Base-by-base conservation (phyloP, 2,329 filamentous ascomycete species). In the Aspergillus viridinutans region DNA sequence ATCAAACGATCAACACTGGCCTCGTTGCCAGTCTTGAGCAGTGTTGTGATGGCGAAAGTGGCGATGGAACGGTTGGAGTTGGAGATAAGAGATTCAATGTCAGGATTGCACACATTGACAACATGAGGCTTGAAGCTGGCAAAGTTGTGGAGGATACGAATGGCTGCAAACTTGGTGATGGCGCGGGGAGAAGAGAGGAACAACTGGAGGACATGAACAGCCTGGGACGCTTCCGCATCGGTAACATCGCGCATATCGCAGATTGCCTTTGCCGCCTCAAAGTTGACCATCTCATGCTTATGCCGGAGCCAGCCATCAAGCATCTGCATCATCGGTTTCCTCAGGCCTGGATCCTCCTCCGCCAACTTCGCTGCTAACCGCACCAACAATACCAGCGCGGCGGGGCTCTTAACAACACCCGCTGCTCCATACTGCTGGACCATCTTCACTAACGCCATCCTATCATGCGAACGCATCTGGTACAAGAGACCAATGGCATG, bases 211-310 rank as follows among this genome's bases (percentile, higher is more conserved):
- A 96, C 91, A 71, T 97, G 92, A 50, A 99, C 91, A 28, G 93
- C 92, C 75, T 96, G 92, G 45, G 89, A 85, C 45, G 95, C 90
- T 75, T 99, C 93, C 55, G 86, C 87, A 71, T 99, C 94, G 56
- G 90, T 92, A 49, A 97, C 89, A 74, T 97, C 92, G 63, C 89
- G 86, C 83, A 97, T 89, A 67, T 96, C 90, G 79, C 92, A 96
- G 69, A 99, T 96, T 53, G 93, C 93, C 83, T 97, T 97, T 62
- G 94, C 94, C 54, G 94, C 94, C 78, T 99, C 94, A 66, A 99
- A 97, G 80, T 97, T 97, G 78, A 99, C 92, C 91, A 96, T 96
- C 75, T 97, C 94, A 76, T 92, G 96, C 87, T 99, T 97, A 78
- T 97, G 93, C 74, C 92, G 86, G 75, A 99, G 80, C 93, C 93